Evolutionary conservation across 306 rosid species (phyloP), one percentile per base, ranked within the genome.

Genomic region (Ormosia emarginata): DNA sequence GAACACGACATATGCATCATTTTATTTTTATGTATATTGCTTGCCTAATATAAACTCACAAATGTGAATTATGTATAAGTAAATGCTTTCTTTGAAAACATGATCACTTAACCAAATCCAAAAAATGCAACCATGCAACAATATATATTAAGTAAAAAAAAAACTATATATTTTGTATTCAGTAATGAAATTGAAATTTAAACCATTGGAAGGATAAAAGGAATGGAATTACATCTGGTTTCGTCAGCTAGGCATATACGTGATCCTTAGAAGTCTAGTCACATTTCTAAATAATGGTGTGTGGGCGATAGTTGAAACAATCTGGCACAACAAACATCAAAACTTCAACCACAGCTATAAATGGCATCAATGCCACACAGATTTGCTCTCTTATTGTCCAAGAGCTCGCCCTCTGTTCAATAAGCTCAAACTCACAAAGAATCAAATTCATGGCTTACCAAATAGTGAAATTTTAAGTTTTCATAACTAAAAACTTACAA

Each of bases 311-410:
- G 55, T 63, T 37, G 79, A 86, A 91, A 88, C 97, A 94, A 41
- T 78, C 83, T 7, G 71, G 18, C 13, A 86, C 66, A 4, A 93
- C 79, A 11, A 80, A 73, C 67, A 86, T 75, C 67, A 94, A 53
- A 24, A 39, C 82, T 81, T 92, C 88, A 8, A 91, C 32, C 0
- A 86, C 53, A 3, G 82, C 90, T 40, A 92, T 8, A 4, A 69
- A 36, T 30, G 97, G 94, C 78, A 82, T 71, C 81, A 85, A 86
- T 65, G 88, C 92, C 13, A 11, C 81, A 18, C 90, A 90, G 67
- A 90, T 24, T 50, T 83, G 76, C 57, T 88, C 93, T 4, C 91
- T 86, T 2, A 86, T 0, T 17, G 85, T 59, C 83, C 70, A 71
- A 30, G 87, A 89, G 56, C 82, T 79, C 55, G 93, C 74, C 24